These are phyloP conservation scores for Pythium aristosporum DNA, from an alignment of 352 stramenopile species.

Conservation along the genomic window DNA sequence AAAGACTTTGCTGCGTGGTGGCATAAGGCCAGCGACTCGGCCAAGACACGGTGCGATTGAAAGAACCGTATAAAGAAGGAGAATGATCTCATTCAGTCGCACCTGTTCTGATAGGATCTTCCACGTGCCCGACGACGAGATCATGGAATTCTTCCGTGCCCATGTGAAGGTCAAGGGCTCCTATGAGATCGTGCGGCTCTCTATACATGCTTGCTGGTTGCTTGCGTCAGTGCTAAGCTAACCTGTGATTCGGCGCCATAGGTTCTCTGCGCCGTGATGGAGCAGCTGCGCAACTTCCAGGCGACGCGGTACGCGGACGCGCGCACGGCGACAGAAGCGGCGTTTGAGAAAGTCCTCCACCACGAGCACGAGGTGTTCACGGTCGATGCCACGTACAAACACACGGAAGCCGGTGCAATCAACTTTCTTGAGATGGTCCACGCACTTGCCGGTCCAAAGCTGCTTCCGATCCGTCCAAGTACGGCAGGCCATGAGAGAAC, in stretches of 20 bases:
- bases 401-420: conserved; percentile 29
- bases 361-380: conserved; percentile 57
- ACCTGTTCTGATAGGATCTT: conserved; percentile 55
- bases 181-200: conserved; percentile 69
- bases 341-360: conserved; percentile 54
- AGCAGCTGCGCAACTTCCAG: conserved; percentile 92
- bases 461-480: conserved; percentile 59
- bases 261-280: conserved; percentile 84
- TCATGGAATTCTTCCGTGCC: conserved; percentile 76
- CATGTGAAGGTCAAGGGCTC: conserved; percentile 89
- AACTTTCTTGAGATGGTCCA: conserved; percentile 70
- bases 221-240: background rate
- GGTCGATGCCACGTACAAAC: conserved; percentile 44
- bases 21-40: conserved; percentile 39
- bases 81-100: background rate
- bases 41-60: conserved; percentile 39
- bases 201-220: background rate
- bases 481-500: background rate
- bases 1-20: conserved; percentile 66
- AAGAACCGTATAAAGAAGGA: background rate
- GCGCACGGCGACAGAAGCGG: conserved; percentile 64
- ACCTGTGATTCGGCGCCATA: background rate
- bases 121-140: conserved; percentile 81
- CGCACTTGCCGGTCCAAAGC: conserved; percentile 52
- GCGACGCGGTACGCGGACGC: conserved; percentile 91